These are phyloP conservation scores for Withania somnifera DNA, from an alignment of 305 asterid genomes.

Conservation along the genomic window DNA sequence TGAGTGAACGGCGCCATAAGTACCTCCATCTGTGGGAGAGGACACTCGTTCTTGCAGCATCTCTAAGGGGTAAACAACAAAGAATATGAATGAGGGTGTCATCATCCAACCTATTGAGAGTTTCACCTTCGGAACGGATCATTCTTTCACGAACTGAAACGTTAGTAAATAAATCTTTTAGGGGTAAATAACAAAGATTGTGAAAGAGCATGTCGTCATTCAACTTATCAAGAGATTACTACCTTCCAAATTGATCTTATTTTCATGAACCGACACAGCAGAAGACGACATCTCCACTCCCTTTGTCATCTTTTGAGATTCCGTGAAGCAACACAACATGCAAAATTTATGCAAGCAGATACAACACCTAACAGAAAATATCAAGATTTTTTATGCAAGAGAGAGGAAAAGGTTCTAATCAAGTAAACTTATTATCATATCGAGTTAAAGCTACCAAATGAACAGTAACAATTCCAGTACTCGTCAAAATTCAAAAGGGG, in stretches of 20 bases:
- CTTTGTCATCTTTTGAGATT: not conserved
- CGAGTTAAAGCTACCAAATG: not conserved
- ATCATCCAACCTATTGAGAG: not conserved
- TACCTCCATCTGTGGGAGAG: conserved; percentile 4
- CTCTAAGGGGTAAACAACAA: not conserved
- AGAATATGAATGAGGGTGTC: conserved; percentile 1
- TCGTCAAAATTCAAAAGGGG: not conserved
- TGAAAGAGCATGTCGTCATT: not conserved
- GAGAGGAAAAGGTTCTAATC: not conserved
- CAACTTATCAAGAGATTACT: not conserved
- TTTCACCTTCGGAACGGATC: not conserved
- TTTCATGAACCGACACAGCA: not conserved
- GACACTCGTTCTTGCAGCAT: conserved; percentile 1
- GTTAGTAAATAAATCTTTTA: not conserved
- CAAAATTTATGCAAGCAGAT: not conserved
- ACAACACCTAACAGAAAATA: not conserved
- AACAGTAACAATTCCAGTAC: not conserved
- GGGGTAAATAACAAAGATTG: not conserved
- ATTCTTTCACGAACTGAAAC: not conserved
- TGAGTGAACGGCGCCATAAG: not conserved
- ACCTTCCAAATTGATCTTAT: not conserved
- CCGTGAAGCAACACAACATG: not conserved
- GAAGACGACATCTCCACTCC: not conserved
- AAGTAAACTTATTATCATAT: not conserved
- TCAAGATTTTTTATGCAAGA: not conserved